A percentile compares a stretch with the other conserved stretches of the same genome.
Evolutionary conservation across 106 monocot genomes (phyloP).

Genomic region (Amphibolis antarctica): DNA sequence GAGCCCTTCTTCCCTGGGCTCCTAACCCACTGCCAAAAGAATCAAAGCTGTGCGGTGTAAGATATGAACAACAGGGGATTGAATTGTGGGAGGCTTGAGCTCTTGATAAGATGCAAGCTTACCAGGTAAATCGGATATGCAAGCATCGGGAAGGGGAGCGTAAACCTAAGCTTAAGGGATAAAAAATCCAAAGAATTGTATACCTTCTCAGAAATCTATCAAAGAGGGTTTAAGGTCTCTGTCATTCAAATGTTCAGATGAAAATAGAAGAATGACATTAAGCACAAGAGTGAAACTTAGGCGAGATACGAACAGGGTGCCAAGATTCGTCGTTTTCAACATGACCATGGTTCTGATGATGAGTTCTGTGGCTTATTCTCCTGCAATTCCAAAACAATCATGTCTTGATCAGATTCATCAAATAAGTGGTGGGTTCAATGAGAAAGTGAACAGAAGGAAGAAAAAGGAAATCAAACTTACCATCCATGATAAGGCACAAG

Average conservation of each 20-base stretch:
- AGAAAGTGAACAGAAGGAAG: neutral
- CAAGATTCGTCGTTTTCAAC: slow-evolving; percentile 91
- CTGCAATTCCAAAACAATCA: slow-evolving; percentile 21
- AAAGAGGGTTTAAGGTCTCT: neutral
- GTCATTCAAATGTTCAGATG: neutral
- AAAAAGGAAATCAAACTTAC: slow-evolving; percentile 2
- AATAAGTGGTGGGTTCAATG: neutral
- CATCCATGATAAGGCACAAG: slow-evolving; percentile 81
- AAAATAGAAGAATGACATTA: neutral
- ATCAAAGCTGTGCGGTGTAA: neutral
- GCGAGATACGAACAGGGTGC: slow-evolving; percentile 52
- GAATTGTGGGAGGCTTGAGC: neutral
- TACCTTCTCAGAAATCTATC: slow-evolving; percentile 48
- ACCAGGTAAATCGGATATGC: slow-evolving; percentile 59
- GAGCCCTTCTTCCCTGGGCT: slow-evolving; percentile 29
- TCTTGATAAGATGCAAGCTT: neutral
- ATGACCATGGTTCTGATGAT: slow-evolving; percentile 94
- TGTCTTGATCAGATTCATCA: neutral
- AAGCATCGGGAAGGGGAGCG: slow-evolving; percentile 62
- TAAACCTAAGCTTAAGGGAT: slow-evolving; percentile 39
- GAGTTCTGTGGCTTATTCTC: slow-evolving; percentile 94
- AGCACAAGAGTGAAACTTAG: neutral
- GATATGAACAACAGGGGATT: neutral
- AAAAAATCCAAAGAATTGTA: slow-evolving; percentile 33
- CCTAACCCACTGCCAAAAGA: slow-evolving; percentile 4